Conservation (phyloP, 148 eudicot genomes). For the Rhododendron simsii region DNA sequence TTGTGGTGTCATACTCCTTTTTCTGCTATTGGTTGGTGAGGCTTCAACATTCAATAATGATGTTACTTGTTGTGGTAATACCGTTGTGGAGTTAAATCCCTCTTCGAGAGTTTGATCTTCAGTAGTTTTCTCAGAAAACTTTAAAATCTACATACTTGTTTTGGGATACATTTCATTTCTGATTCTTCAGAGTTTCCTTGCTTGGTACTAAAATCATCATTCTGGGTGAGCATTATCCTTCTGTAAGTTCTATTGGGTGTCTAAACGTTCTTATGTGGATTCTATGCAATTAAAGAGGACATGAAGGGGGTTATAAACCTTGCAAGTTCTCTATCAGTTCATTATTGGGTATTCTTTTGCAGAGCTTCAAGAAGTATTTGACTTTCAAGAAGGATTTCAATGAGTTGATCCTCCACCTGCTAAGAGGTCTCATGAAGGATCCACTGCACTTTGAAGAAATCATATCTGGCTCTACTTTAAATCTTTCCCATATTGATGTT, state of each 20-base stretch:
- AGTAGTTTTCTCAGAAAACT: not conserved
- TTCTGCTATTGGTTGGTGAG: not conserved
- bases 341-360: conserved; percentile 7
- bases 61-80: too few relatives aligned
- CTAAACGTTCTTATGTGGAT: not conserved
- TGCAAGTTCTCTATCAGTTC: not conserved
- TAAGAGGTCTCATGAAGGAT: conserved; percentile 75
- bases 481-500: not conserved
- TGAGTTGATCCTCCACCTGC: conserved; percentile 65
- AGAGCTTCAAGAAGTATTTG: conserved; percentile 93
- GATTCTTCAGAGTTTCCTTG: not conserved
- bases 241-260: not conserved
- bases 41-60: not conserved
- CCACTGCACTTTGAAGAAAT: conserved; percentile 81
- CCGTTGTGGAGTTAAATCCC: not conserved
- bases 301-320: not conserved
- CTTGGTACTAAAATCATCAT: not conserved
- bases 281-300: not conserved
- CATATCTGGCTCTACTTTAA: conserved; percentile 46
- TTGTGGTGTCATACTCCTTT: not conserved
- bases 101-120: not conserved
- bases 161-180: not conserved
- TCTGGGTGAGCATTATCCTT: not conserved
- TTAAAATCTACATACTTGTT: not conserved
- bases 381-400: conserved; percentile 89